These are phyloP conservation scores for Malassezia nana DNA, from an alignment of 1,284 basidiomycete species.

Conservation along the genomic window DNA sequence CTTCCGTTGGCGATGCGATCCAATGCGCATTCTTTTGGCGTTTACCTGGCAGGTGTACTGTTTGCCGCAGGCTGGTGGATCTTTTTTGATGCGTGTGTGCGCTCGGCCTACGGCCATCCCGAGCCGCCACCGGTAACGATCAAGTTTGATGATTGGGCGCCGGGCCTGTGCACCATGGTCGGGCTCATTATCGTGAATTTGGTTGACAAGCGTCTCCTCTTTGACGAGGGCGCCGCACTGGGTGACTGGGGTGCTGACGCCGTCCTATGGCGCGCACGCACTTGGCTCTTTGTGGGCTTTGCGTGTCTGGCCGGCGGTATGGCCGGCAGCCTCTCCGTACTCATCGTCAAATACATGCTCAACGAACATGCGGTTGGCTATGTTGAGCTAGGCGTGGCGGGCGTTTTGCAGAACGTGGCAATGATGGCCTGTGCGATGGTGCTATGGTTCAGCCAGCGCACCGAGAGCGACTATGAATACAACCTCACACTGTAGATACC, in stretches of 20 bases:
- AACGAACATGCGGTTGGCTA: constrained; percentile 64
- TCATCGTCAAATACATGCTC: constrained; percentile 84
- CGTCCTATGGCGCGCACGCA: constrained; percentile 74
- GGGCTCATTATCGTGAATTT: constrained; percentile 87
- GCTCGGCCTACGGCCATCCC: constrained; percentile 60
- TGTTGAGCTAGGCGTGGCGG: constrained; percentile 83
- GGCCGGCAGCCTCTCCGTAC: constrained; percentile 77
- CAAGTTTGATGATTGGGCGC: constrained; percentile 85
- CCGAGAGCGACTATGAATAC: constrained; percentile 74
- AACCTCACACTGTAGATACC: constrained; percentile 60
- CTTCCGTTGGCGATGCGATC: constrained; percentile 44
- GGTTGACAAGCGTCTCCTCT: constrained; percentile 84
- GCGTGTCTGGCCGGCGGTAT: constrained; percentile 91
- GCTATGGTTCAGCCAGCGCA: constrained; percentile 75
- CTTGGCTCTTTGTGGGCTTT: constrained; percentile 88
- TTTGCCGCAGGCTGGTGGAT: constrained; percentile 89
- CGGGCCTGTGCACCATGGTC: constrained; percentile 82
- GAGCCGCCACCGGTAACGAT: constrained; percentile 54
- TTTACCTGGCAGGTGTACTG: constrained; percentile 80
- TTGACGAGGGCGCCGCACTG: constrained; percentile 51
- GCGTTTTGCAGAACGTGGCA: constrained; percentile 79
- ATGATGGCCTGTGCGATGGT: constrained; percentile 82
- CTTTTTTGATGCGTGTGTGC: constrained; percentile 84
- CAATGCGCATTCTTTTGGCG: constrained; percentile 69
- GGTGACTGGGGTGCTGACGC: constrained; percentile 50